These are phyloP conservation scores for Cyberlindnera mississippiensis DNA, from an alignment of 805 yeast genomes.

Conservation along the genomic window DNA sequence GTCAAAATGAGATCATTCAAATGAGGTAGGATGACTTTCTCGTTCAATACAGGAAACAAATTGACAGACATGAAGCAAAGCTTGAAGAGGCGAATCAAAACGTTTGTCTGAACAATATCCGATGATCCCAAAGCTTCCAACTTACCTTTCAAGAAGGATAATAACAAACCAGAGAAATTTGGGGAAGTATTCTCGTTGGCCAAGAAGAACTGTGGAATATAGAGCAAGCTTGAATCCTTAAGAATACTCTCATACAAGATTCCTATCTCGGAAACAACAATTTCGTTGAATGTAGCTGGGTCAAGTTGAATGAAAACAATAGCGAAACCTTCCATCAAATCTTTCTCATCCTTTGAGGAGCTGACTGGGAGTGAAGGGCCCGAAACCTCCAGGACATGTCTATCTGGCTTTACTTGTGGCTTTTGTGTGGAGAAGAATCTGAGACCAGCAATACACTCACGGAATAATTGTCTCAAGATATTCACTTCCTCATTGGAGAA, in stretches of 20 bases:
- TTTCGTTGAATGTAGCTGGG: slow-evolving; percentile 92
- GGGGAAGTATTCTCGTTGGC: slow-evolving; percentile 95
- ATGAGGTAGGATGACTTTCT: slow-evolving; percentile 83
- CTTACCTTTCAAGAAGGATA: slow-evolving; percentile 70
- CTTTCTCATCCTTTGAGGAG: slow-evolving; percentile 90
- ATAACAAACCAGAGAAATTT: slow-evolving; percentile 79
- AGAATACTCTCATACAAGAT: slow-evolving; percentile 75
- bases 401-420: slow-evolving; percentile 21
- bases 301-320: slow-evolving; percentile 92
- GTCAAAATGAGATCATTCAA: slow-evolving; percentile 77
- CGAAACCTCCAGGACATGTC: slow-evolving; percentile 38
- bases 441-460: slow-evolving; percentile 81
- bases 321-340: slow-evolving; percentile 91
- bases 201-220: slow-evolving; percentile 88
- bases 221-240: slow-evolving; percentile 78
- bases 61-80: slow-evolving; percentile 95
- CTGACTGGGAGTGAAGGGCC: slow-evolving; percentile 83
- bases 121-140: slow-evolving; percentile 77
- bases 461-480: slow-evolving; percentile 70
- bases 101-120: slow-evolving; percentile 71
- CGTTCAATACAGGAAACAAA: slow-evolving; percentile 82
- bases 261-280: slow-evolving; percentile 75
- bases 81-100: slow-evolving; percentile 82
- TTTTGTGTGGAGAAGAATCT: slow-evolving; percentile 57
- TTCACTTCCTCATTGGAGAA: slow-evolving; percentile 78